Conservation (phyloP, 768 basidiomycete species). For the Glaciozyma antarctica region DNA sequence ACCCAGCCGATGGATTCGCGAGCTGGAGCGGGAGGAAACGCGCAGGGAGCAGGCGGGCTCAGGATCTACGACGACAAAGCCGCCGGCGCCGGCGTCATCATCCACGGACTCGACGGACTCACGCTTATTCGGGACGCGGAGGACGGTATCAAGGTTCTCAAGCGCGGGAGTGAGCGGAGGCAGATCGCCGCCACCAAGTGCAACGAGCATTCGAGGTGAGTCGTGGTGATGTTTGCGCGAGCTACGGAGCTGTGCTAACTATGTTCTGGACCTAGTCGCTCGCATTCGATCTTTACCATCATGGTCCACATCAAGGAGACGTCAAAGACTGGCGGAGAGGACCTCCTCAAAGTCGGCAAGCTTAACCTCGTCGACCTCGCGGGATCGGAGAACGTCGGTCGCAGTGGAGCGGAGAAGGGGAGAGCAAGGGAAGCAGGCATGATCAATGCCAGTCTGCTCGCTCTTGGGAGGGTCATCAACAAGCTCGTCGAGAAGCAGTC, state of each 20-base stretch:
- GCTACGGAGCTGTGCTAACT: not conserved
- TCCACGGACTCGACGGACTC: slow-evolving; percentile 93
- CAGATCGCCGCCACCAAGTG: slow-evolving; percentile 95
- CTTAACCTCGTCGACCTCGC: slow-evolving; percentile 95
- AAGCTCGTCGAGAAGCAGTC: slow-evolving; percentile 68
- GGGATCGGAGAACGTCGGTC: slow-evolving; percentile 92
- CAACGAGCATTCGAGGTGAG: slow-evolving; percentile 74
- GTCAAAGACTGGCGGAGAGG: slow-evolving; percentile 53
- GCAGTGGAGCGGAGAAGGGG: slow-evolving; percentile 90
- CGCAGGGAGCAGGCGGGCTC: slow-evolving; percentile 41
- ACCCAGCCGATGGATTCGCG: slow-evolving; percentile 3
- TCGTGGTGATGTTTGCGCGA: not conserved
- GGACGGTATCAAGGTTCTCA: slow-evolving; percentile 72
- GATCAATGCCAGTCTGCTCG: slow-evolving; percentile 94
- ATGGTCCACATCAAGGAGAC: slow-evolving; percentile 84
- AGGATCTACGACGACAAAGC: slow-evolving; percentile 94
- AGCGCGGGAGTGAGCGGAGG: slow-evolving; percentile 78
- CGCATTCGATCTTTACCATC: slow-evolving; percentile 95
- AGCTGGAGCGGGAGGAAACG: not conserved
- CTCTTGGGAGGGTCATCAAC: slow-evolving; percentile 94
- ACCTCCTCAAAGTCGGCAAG: slow-evolving; percentile 85
- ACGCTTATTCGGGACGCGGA: slow-evolving; percentile 67
- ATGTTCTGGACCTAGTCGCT: slow-evolving; percentile 51
- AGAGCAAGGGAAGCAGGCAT: slow-evolving; percentile 93
- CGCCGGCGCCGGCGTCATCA: slow-evolving; percentile 61